Conservation (phyloP, 768 basidiomycete species). For the Kockovaella imperatae region DNA sequence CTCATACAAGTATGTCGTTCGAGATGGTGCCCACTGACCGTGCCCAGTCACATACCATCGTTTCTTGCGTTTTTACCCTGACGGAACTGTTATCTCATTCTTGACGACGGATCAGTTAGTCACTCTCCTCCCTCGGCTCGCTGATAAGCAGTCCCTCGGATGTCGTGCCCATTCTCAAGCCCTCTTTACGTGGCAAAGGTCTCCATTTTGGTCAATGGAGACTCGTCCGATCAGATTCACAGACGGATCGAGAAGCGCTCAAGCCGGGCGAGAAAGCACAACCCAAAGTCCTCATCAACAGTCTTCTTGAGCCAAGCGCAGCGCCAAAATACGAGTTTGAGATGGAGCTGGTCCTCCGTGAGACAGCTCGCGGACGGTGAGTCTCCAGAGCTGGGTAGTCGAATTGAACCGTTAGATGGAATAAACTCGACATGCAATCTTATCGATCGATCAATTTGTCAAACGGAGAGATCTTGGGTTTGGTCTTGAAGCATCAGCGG, state of each 20-base stretch:
- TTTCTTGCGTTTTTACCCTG: conserved; percentile 83
- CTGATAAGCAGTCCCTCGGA: conserved; percentile 44
- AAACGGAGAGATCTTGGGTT: conserved; percentile 61
- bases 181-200: conserved; percentile 58
- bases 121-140: not conserved
- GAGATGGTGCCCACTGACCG: conserved; percentile 4
- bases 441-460: conserved; percentile 72
- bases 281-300: conserved; percentile 27
- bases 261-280: conserved; percentile 1
- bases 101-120: conserved; percentile 61
- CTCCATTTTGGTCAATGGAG: conserved; percentile 39
- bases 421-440: conserved; percentile 60
- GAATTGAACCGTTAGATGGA: conserved; percentile 38
- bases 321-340: conserved; percentile 43
- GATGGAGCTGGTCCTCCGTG: conserved; percentile 41
- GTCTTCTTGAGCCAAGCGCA: conserved; percentile 36
- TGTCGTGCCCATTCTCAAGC: conserved; percentile 68
- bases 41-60: conserved; percentile 71
- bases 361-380: conserved; percentile 75
- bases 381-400: conserved; percentile 46
- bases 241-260: not conserved
- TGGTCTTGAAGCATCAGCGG: conserved; percentile 71
- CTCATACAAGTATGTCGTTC: no score
- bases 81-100: conserved; percentile 77
- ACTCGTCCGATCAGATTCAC: conserved; percentile 25